Percentiles rank a stretch among this genome's conserved stretches.
phyloP scores from a whole-genome alignment of 2,329 filamentous ascomycete species.

The Aureobasidium musti region DNA sequence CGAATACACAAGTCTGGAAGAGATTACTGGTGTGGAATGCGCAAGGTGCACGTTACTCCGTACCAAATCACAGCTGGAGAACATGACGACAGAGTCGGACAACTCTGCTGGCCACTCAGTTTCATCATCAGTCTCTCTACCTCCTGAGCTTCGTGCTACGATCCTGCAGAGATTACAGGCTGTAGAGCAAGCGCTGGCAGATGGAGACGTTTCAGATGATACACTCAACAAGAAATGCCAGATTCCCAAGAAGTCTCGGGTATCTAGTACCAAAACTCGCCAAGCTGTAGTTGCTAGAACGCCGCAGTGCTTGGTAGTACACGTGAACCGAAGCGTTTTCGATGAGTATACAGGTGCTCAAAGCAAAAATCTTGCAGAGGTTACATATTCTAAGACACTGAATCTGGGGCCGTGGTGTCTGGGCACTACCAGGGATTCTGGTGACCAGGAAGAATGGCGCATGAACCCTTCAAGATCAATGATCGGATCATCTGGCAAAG shows the following conservation, averaged over 20 bases:
- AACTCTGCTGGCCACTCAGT: background rate
- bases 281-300: constrained; percentile 83
- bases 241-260: constrained; percentile 62
- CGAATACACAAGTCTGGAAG: constrained; percentile 80
- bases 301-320: constrained; percentile 77
- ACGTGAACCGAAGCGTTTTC: constrained; percentile 90
- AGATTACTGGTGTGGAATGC: constrained; percentile 87
- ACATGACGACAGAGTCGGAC: constrained; percentile 40
- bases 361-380: constrained; percentile 78
- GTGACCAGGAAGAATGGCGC: constrained; percentile 65
- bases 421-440: constrained; percentile 47
- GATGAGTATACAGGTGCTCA: constrained; percentile 77
- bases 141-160: constrained; percentile 48
- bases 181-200: constrained; percentile 70
- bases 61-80: constrained; percentile 56
- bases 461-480: constrained; percentile 70
- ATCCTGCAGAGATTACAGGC: constrained; percentile 60
- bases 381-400: constrained; percentile 72
- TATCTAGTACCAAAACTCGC: constrained; percentile 81
- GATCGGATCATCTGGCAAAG: constrained; percentile 52
- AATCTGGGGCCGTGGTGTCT: constrained; percentile 85
- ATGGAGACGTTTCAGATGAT: constrained; percentile 72
- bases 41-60: constrained; percentile 80
- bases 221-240: constrained; percentile 51
- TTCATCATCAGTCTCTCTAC: constrained; percentile 37